A percentile compares a stretch with the other conserved stretches of the same genome.
Conservation (phyloP, 345 rosid genomes). For the Reutealis trisperma region DNA sequence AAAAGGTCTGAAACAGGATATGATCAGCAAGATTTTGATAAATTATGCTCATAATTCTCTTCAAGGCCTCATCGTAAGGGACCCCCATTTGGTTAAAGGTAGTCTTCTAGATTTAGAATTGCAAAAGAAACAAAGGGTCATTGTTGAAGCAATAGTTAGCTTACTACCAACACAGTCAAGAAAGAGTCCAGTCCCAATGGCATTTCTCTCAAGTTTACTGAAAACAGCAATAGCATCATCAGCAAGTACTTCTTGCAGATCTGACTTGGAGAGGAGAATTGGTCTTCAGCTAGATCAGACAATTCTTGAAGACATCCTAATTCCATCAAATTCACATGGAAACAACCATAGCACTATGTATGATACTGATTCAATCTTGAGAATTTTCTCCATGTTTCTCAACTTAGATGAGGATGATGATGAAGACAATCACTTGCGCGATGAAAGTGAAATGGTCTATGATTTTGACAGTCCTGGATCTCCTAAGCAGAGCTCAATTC, state of each 20-base stretch:
- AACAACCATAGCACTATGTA: conserved; percentile 58
- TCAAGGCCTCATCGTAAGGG: conserved; percentile 66
- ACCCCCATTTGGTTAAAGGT: conserved; percentile 60
- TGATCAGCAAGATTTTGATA: conserved; percentile 87
- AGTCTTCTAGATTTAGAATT: conserved; percentile 56
- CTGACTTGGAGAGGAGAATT: conserved; percentile 83
- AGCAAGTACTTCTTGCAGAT: conserved; percentile 64
- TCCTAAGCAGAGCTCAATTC: conserved; percentile 89
- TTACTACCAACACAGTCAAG: conserved; percentile 89
- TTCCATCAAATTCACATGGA: conserved; percentile 63
- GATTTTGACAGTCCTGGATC: conserved; percentile 93
- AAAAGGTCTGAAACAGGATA: conserved; percentile 90
- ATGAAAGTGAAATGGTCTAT: conserved; percentile 78
- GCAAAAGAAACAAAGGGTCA: conserved; percentile 75
- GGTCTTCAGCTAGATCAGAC: conserved; percentile 97
- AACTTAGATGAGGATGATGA: conserved; percentile 87
- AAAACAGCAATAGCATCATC: conserved; percentile 76
- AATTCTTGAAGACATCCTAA: conserved; percentile 91
- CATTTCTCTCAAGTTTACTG: conserved; percentile 83
- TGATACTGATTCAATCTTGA: conserved; percentile 78
- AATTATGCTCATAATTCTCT: conserved; percentile 80
- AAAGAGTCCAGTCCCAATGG: conserved; percentile 86
- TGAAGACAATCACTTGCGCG: conserved; percentile 60
- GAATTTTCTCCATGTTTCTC: conserved; percentile 83
- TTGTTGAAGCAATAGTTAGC: conserved; percentile 72